These are phyloP conservation scores for Chaetomiaceae sp. DNA, from an alignment of 2,329 filamentous ascomycete species.

Conservation along the genomic window DNA sequence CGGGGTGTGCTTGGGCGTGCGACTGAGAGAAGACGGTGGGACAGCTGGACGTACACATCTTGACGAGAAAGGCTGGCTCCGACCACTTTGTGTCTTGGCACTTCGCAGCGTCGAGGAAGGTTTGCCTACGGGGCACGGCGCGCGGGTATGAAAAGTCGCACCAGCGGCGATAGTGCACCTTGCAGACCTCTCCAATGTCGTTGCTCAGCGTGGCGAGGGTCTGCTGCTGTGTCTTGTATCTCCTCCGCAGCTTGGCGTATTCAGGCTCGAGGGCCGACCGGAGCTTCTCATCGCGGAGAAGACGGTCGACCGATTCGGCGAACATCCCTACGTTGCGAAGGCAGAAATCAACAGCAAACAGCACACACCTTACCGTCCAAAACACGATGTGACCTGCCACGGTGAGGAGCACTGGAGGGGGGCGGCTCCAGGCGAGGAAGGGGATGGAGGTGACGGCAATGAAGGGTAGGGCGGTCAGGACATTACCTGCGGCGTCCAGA, in stretches of 20 bases:
- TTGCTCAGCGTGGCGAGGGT: neutral
- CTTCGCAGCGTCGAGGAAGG: neutral
- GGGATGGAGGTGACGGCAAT: neutral
- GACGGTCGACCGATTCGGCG: neutral
- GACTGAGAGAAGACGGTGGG: neutral
- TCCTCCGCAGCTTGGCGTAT: constrained; percentile 1
- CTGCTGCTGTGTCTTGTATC: neutral
- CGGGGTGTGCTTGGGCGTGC: neutral
- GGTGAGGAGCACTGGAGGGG: neutral
- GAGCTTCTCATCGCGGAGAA: constrained; percentile 5
- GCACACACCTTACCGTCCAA: neutral
- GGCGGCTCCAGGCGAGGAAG: neutral
- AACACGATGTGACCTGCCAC: neutral
- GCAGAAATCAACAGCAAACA: neutral
- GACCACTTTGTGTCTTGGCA: neutral
- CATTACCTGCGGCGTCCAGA: neutral
- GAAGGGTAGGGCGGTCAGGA: neutral
- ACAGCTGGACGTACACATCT: constrained; percentile 4
- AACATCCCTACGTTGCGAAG: constrained; percentile 7
- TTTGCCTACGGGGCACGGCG: neutral
- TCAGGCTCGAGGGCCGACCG: neutral
- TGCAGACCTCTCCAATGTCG: neutral
- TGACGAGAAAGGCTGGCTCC: neutral
- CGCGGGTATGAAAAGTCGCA: neutral
- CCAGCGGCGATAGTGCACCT: neutral